Conservation (phyloP, 2,329 filamentous ascomycete genomes). For the Fusarium sp. region DNA sequence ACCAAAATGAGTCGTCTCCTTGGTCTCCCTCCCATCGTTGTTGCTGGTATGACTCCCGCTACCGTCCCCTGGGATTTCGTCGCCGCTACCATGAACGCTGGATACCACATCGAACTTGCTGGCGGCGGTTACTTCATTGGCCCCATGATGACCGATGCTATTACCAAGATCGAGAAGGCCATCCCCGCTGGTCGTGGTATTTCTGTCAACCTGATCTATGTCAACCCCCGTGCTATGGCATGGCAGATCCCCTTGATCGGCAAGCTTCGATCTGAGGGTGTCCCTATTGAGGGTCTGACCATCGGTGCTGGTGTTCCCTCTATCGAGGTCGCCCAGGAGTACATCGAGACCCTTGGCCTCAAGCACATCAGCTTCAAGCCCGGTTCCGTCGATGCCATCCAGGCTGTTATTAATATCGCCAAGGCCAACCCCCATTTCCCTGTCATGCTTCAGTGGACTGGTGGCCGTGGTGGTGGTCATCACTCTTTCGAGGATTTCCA, state of each 20-base stretch:
- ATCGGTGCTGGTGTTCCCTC: conserved; percentile 95
- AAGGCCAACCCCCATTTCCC: conserved; percentile 94
- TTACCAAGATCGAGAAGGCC: conserved; percentile 83
- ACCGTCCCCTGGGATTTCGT: conserved; percentile 94
- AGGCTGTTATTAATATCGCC: conserved; percentile 90
- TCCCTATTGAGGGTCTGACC: conserved; percentile 90
- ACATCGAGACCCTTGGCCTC: conserved; percentile 90
- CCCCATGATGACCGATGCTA: conserved; percentile 82
- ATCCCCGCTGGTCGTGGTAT: conserved; percentile 90
- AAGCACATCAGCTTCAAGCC: conserved; percentile 97
- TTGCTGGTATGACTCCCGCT: conserved; percentile 92
- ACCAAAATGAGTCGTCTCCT: conserved; percentile 94
- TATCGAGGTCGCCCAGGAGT: conserved; percentile 91
- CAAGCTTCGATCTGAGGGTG: conserved; percentile 82
- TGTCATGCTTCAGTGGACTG: conserved; percentile 94
- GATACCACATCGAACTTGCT: conserved; percentile 92
- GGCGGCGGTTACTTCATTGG: conserved; percentile 90
- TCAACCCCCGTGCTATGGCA: conserved; percentile 86
- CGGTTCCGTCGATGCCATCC: conserved; percentile 86
- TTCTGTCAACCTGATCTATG: conserved; percentile 89
- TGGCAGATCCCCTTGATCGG: conserved; percentile 92
- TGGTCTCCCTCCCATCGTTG: conserved; percentile 86
- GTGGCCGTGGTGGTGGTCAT: conserved; percentile 91
- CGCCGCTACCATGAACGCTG: conserved; percentile 90
- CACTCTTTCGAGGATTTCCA: conserved; percentile 98